These are phyloP conservation scores for Barnettozyma californica DNA, from an alignment of 805 yeast species.

Conservation along the genomic window DNA sequence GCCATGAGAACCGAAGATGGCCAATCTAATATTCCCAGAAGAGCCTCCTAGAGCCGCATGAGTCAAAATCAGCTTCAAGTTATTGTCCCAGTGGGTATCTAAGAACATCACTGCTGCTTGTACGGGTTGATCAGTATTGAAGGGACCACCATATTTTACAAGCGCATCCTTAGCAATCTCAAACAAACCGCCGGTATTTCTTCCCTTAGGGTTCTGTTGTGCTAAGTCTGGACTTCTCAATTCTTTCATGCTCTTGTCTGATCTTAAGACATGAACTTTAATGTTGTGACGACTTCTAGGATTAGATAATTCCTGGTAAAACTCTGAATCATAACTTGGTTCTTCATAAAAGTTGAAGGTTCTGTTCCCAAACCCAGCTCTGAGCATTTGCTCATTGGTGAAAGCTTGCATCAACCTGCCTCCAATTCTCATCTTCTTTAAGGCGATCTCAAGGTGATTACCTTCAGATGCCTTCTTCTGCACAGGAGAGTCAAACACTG, in stretches of 20 bases:
- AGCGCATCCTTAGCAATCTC: slow-evolving; percentile 77
- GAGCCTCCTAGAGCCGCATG: slow-evolving; percentile 98
- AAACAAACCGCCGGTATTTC: slow-evolving; percentile 69
- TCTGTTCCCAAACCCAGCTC: slow-evolving; percentile 73
- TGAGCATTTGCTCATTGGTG: slow-evolving; percentile 84
- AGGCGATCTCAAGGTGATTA: slow-evolving; percentile 63
- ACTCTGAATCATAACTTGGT: slow-evolving; percentile 46
- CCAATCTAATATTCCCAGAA: slow-evolving; percentile 59
- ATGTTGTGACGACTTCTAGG: slow-evolving; percentile 48
- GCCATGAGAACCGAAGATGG: slow-evolving; percentile 93
- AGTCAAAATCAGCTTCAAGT: slow-evolving; percentile 54
- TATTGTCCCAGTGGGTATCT: slow-evolving; percentile 79
- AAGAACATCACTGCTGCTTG: slow-evolving; percentile 83
- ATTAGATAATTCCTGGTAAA: slow-evolving; percentile 34
- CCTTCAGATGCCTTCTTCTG: slow-evolving; percentile 48
- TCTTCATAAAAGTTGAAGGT: slow-evolving; percentile 73
- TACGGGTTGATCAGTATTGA: slow-evolving; percentile 38
- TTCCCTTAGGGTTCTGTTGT: slow-evolving; percentile 77
- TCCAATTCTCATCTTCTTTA: slow-evolving; percentile 70
- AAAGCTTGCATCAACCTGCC: slow-evolving; percentile 88
- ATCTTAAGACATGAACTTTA: slow-evolving; percentile 71
- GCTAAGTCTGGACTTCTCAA: slow-evolving; percentile 76
- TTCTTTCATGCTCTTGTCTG: slow-evolving; percentile 63
- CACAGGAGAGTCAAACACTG: slow-evolving; percentile 63
- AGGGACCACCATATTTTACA: slow-evolving; percentile 48